Percentiles rank a stretch among this genome's conserved stretches.
Conservation (phyloP, 768 basidiomycete genomes). For the Galerina sulciceps region DNA sequence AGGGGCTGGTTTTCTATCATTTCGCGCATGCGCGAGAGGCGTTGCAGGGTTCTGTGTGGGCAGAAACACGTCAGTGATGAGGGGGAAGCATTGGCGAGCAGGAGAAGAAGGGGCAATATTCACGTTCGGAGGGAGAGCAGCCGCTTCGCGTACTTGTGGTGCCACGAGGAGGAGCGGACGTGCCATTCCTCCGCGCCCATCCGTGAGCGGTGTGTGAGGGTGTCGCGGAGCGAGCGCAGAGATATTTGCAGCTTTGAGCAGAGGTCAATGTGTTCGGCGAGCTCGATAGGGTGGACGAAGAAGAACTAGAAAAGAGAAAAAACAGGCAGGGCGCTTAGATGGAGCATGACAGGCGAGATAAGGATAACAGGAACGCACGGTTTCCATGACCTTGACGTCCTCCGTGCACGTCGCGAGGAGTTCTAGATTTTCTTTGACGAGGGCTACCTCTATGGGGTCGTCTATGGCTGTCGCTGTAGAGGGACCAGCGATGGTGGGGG, state of each 20-base stretch:
- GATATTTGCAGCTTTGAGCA: conserved; percentile 32
- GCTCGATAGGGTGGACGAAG: conserved; percentile 24
- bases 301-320: conserved; percentile 23
- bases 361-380: conserved; percentile 20
- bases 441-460: conserved; percentile 25
- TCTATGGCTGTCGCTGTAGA: conserved; percentile 16
- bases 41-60: conserved; percentile 38
- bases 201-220: conserved; percentile 27
- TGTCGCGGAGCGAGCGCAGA: conserved; percentile 25
- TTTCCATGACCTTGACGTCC: conserved; percentile 31
- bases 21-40: conserved; percentile 29
- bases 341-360: not conserved
- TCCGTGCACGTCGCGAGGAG: conserved; percentile 25
- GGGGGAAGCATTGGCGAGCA: no score
- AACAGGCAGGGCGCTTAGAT: not conserved
- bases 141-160: conserved; percentile 34
- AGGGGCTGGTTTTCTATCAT: conserved; percentile 29
- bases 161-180: conserved; percentile 35
- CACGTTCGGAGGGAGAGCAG: conserved; percentile 40
- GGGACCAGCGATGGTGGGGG: conserved; percentile 6
- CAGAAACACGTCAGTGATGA: no score
- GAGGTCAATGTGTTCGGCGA: conserved; percentile 32
- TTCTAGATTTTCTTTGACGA: conserved; percentile 29
- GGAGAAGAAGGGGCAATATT: conserved; percentile 10
- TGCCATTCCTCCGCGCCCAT: conserved; percentile 37